Percentiles rank a stretch among this genome's conserved stretches.
Conservation (phyloP, 169 alveolate genomes). For the Babesia microti region DNA sequence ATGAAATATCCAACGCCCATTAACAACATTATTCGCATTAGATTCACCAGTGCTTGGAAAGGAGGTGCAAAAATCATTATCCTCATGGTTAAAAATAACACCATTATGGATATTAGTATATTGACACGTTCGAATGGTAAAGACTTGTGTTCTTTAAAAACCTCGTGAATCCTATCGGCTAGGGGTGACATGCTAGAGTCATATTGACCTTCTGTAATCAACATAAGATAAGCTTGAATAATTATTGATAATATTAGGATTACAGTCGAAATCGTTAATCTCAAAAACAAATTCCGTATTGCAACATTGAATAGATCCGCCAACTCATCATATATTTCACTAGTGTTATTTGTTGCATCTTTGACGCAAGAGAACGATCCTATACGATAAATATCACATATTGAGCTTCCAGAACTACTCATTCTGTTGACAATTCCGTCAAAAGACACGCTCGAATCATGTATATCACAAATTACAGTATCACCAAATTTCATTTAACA, state of each 20-base stretch:
- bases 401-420: no score
- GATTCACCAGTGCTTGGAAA: conserved; percentile 24
- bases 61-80: conserved; percentile 41
- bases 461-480: no score
- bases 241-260: conserved; percentile 7
- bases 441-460: no score
- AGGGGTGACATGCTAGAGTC: conserved; percentile 30
- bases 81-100: conserved; percentile 14
- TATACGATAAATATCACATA: no score
- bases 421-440: no score
- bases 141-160: conserved; percentile 15
- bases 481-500: no score
- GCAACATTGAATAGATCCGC: no score
- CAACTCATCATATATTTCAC: no score
- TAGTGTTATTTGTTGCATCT: no score
- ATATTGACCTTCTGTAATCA: conserved; percentile 21
- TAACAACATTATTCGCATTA: conserved; percentile 26
- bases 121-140: conserved; percentile 16
- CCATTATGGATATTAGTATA: conserved; percentile 13
- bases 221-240: conserved; percentile 30
- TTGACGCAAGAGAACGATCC: no score
- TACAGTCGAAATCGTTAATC: conserved; percentile 16
- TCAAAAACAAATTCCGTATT: no score
- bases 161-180: conserved; percentile 46
- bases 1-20: conserved; percentile 33